A percentile compares a stretch with the other conserved stretches of the same genome.
Conservation (phyloP, 495 filamentous ascomycete species). For the Tuber melanosporum region DNA sequence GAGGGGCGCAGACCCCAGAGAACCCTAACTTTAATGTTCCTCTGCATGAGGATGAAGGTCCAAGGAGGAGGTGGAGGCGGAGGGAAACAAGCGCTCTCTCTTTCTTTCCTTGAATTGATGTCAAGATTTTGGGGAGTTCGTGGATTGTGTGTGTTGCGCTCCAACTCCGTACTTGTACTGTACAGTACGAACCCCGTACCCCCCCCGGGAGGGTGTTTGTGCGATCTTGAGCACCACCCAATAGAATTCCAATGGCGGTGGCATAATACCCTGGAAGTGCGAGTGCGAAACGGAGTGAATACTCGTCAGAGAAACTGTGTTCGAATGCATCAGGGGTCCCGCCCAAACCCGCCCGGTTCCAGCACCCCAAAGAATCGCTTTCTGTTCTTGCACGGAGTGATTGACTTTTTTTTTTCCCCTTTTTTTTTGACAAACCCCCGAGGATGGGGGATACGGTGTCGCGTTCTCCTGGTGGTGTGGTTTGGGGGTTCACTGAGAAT, state of each 20-base stretch:
- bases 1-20: background rate
- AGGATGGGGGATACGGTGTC: background rate
- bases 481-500: background rate
- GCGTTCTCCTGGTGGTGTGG: too few relatives aligned
- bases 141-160: background rate
- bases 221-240: background rate
- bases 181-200: background rate
- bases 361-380: background rate
- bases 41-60: background rate
- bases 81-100: background rate
- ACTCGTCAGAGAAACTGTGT: background rate
- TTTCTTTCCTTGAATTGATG: background rate
- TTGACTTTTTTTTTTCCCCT: background rate
- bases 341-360: background rate
- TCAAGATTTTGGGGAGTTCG: background rate
- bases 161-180: background rate
- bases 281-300: background rate
- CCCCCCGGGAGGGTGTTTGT: background rate
- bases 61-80: background rate
- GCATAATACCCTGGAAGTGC: background rate
- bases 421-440: background rate
- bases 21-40: background rate
- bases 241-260: background rate
- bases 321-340: background rate
- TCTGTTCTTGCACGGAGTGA: background rate